Evolutionary conservation across 495 filamentous ascomycete genomes (phyloP).

Genomic region (Hyaloscypha finlandica): DNA sequence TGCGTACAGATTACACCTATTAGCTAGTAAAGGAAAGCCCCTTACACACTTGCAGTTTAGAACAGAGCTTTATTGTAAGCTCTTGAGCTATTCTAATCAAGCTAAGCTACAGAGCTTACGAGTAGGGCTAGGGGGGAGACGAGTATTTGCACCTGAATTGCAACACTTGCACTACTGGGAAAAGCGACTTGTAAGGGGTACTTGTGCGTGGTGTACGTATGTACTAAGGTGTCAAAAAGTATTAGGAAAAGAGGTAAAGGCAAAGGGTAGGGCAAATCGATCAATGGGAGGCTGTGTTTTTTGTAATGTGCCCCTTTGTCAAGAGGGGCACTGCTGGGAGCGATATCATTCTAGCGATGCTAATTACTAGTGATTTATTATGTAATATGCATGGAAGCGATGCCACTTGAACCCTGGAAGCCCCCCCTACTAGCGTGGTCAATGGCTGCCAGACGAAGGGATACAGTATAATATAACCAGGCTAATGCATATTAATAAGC

Average conservation of each 20-base stretch:
- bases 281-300: not conserved
- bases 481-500: too few species aligned
- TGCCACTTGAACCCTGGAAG: not conserved
- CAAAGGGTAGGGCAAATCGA: not conserved
- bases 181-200: not conserved
- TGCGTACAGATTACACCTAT: constrained; percentile 1
- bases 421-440: not conserved
- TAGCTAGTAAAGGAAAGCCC: constrained; percentile 1
- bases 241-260: not conserved
- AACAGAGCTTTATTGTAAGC: constrained; percentile 1
- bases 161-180: not conserved
- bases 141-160: not conserved
- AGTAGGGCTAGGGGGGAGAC: not conserved
- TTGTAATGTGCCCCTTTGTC: not conserved
- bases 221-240: not conserved
- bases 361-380: constrained; percentile 7
- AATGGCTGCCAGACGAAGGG: too few species aligned
- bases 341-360: not conserved
- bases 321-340: constrained; percentile 4
- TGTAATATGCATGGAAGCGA: not conserved
- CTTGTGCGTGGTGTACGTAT: not conserved
- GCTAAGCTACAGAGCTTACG: constrained; percentile 7
- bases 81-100: constrained; percentile 1
- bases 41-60: not conserved
- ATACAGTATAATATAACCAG: too few species aligned